Conservation (phyloP, 208 protist genomes). For the Herpetomonas muscarum region DNA sequence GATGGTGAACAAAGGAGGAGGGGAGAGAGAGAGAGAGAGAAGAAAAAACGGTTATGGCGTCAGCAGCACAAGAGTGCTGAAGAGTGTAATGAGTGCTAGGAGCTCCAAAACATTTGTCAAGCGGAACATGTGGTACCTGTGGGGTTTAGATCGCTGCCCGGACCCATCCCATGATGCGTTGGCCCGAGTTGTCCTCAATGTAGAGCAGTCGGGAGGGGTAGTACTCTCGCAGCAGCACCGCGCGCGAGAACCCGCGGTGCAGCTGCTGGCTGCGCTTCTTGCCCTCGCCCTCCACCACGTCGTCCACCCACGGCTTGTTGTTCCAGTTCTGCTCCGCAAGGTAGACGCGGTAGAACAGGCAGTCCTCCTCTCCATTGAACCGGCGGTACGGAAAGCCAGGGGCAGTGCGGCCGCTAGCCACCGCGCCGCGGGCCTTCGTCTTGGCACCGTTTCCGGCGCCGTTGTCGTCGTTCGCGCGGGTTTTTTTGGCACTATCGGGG, state of each 20-base stretch:
- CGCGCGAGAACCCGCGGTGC: constrained; percentile 11
- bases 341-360: constrained; percentile 35
- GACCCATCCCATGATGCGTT: constrained; percentile 41
- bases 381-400: background rate
- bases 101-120: no score
- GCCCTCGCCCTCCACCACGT: background rate
- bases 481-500: no score
- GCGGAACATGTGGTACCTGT: no score
- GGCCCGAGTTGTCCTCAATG: constrained; percentile 35
- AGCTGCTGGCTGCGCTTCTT: background rate
- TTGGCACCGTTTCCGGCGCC: background rate
- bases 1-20: background rate
- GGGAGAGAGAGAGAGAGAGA: constrained; percentile 6
- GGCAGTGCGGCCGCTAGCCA: no score
- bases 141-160: constrained; percentile 8
- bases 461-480: no score
- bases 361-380: background rate
- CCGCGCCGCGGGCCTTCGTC: no score
- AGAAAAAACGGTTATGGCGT: constrained; percentile 12
- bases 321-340: constrained; percentile 72
- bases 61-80: no score
- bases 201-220: constrained; percentile 24
- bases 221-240: constrained; percentile 38
- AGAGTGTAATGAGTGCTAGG: no score
- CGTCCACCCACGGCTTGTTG: constrained; percentile 29